Conservation (phyloP, 2,329 filamentous ascomycete genomes). For the Fusarium brevicatenulatum region DNA sequence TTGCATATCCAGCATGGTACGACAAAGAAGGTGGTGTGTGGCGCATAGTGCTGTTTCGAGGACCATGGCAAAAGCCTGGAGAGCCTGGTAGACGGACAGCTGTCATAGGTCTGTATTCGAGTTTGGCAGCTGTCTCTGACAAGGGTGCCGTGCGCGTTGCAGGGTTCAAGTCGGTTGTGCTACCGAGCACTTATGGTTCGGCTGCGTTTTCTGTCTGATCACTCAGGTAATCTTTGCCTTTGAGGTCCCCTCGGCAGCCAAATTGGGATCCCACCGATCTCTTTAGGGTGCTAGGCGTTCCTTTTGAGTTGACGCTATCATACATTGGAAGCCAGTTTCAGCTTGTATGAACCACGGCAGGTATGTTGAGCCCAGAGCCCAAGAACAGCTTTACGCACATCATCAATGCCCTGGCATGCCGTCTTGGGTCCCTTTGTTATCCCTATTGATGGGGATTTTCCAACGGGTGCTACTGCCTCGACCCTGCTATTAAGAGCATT, state of each 20-base stretch:
- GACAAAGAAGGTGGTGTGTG: constrained; percentile 34
- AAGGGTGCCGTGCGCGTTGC: background rate
- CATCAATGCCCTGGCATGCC: background rate
- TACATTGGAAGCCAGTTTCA: background rate
- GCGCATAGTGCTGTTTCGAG: constrained; percentile 23
- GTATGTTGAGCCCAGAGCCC: background rate
- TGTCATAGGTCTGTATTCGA: constrained; percentile 4
- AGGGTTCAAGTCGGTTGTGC: constrained; percentile 28
- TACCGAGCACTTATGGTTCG: constrained; percentile 14
- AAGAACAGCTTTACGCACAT: background rate
- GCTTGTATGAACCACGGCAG: background rate
- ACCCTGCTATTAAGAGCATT: constrained; percentile 7
- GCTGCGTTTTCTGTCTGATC: background rate
- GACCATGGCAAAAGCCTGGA: constrained; percentile 10
- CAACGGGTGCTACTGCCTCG: background rate
- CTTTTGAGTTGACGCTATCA: background rate
- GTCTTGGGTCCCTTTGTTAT: background rate
- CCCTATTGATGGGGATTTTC: background rate
- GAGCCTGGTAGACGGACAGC: background rate
- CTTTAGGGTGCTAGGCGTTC: background rate
- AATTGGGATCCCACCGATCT: background rate
- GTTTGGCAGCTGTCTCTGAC: constrained; percentile 1
- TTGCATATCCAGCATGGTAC: constrained; percentile 42
- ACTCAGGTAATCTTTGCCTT: background rate
- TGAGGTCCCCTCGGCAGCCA: background rate